Evolutionary conservation across 2,329 filamentous ascomycete genomes (phyloP), one percentile per base, ranked within the genome.

Genomic region (Madurella fahalii): DNA sequence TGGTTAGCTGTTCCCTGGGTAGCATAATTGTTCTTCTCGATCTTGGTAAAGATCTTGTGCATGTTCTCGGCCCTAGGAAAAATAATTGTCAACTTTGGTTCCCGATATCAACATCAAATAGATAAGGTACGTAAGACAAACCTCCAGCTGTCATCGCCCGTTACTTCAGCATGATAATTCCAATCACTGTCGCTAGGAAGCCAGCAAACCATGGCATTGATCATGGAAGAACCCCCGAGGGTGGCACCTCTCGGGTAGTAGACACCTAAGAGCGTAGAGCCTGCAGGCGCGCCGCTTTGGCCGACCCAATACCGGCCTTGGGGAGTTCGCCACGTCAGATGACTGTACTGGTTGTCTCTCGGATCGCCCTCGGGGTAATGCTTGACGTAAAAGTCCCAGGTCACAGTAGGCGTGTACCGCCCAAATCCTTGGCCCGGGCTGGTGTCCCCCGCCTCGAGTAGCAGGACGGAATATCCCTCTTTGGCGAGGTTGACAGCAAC

Each of bases 371-470:
- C 73, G 9, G 72, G 68, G 63, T 80, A 81, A 64, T 82, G 79
- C 53, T 75, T 74, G 55, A 82, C 77, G 57, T 75, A 82, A 65
- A 78, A 81, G 67, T 81, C 77, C 80, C 80, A 82, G 47, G 71
- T 68, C 62, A 77, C 71, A 16, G 71, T 72, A 20, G 70, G 69
- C 57, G 80, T 75, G 63, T 80, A 74, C 25, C 72, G 74, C 11
- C 74, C 74, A 48, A 73, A 71, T 20, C 72, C 71, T 42, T 72
- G 71, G 56, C 75, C 71, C 2, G 74, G 73, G 42, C 76, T 78
- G 4, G 78, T 72, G 58, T 79, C 76, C 54, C 78, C 79, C 20
- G 78, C 79, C 61, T 82, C 79, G 43, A 82, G 72, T 7, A 82
- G 69, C 31, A 82, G 71, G 8, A 78, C 77, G 54, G 73, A 78